Base-by-base conservation (phyloP, 225 moss, liverwort and hornwort species). In the Sphagnum contortum region DNA sequence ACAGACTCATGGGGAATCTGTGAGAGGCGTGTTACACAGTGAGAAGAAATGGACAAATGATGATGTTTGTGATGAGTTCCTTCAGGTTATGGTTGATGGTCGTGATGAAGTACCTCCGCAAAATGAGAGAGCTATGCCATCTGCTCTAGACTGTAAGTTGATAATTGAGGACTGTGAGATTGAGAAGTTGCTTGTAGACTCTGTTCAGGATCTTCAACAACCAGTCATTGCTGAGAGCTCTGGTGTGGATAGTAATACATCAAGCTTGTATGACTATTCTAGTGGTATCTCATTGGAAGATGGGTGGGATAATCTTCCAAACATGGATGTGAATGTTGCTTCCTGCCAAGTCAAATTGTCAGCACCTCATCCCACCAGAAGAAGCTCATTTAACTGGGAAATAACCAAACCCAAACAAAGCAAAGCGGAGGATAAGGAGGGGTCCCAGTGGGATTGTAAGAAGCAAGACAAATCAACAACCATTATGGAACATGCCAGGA, bases 171-270 rank as follows among this genome's bases (percentile, higher is more conserved):
- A 72, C 59, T 66, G 69, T 64, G 76, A 83, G 64, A 79, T 82
- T 66, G 73, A 76, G 48, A 76, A 76, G 60, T 79, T 79, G 71
- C 66, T 83, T 5, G 71, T 83, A 48, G 76, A 83, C 70, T 76
- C 73, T 51, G 76, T 83, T 66, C 82, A 79, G 46, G 82, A 74
- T 49, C 60, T 83, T 60, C 76, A 76, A 11, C 57, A 53, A 57
- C 71, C 57, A 6, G 78, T 68, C 59, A 68, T 57, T 68, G 65
- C 65, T 44, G 78, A 74, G 64, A 67, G 74, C 67, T 68, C 67
- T 5, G 78, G 74, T 44, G 65, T 78, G 71, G 71, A 71, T 68
- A 77, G 72, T 65, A 61, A 57, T 48, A 65, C 76, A 59, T 66
- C 76, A 62, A 78, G 74, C 62, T 45, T 61, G 11, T 61, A n/a